Percentiles rank a stretch among this genome's conserved stretches.
phyloP scores from a whole-genome alignment of 129 eudicot species.

The Flaveria sonorensis region DNA sequence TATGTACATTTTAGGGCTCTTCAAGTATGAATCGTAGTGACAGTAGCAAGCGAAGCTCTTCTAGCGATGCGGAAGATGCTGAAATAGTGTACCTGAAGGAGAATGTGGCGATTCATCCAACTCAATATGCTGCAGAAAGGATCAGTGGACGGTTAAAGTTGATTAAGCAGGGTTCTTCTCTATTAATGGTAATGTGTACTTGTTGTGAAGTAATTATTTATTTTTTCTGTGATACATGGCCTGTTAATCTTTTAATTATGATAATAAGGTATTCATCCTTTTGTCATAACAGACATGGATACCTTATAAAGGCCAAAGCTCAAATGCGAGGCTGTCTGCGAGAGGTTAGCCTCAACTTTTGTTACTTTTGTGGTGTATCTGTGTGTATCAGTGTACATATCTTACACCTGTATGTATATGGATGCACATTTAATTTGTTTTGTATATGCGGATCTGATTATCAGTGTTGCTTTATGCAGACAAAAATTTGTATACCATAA shows the following conservation, averaged over 20 bases:
- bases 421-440: neutral
- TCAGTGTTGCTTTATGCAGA: conserved; percentile 54
- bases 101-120: conserved; percentile 89
- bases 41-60: conserved; percentile 53
- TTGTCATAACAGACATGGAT: conserved; percentile 74
- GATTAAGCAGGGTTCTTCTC: conserved; percentile 68
- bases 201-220: conserved; percentile 4
- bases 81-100: conserved; percentile 70
- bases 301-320: conserved; percentile 87
- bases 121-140: conserved; percentile 83
- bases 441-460: conserved; percentile 26
- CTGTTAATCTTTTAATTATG: conserved; percentile 4
- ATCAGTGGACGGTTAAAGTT: conserved; percentile 83
- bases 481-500: conserved; percentile 82
- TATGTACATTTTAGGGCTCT: conserved; percentile 37
- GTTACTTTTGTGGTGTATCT: conserved; percentile 10
- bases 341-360: conserved; percentile 59
- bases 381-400: neutral
- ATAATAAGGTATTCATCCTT: conserved; percentile 14
- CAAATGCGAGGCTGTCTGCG: conserved; percentile 76
- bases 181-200: conserved; percentile 55
- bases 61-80: conserved; percentile 65
- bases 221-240: conserved; percentile 12
- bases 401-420: conserved; percentile 4
- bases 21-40: conserved; percentile 60